phyloP scores from a whole-genome alignment of 2,329 filamentous ascomycete genomes.

The Daldinia eschscholtzii region DNA sequence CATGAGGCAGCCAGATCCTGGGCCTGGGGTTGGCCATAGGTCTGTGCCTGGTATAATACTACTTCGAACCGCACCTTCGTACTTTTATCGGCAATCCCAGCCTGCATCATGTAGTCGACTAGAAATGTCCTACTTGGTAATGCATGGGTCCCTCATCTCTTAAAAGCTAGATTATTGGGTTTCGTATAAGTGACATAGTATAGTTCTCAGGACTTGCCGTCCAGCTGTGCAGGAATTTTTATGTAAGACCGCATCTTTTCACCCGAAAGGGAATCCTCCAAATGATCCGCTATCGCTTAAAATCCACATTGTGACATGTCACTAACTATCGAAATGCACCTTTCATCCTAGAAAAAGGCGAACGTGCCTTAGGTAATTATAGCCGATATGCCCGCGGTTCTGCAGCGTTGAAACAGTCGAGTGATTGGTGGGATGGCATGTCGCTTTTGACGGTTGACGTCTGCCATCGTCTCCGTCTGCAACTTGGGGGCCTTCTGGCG shows the following conservation, averaged over 20 bases:
- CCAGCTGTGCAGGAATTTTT: constrained; percentile 13
- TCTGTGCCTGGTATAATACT: constrained; percentile 12
- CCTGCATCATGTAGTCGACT: not conserved
- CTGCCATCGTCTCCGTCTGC: not conserved
- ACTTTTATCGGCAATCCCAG: constrained; percentile 7
- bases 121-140: constrained; percentile 12
- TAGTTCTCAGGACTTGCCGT: constrained; percentile 1
- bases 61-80: constrained; percentile 14
- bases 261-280: constrained; percentile 29
- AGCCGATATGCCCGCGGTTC: not conserved
- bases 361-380: not conserved
- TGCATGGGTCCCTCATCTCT: constrained; percentile 7
- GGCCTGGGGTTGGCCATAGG: constrained; percentile 17
- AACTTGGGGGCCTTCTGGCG: not conserved
- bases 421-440: not conserved
- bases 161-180: not conserved
- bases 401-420: not conserved
- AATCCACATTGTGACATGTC: constrained; percentile 4
- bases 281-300: constrained; percentile 13
- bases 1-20: not conserved
- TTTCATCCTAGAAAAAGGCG: not conserved
- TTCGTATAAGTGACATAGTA: constrained; percentile 4
- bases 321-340: not conserved
- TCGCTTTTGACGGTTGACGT: not conserved
- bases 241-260: constrained; percentile 32